Evolutionary conservation across 768 basidiomycete species (phyloP), one percentile per base, ranked within the genome.

Genomic region (Kwoniella botswanensis): DNA sequence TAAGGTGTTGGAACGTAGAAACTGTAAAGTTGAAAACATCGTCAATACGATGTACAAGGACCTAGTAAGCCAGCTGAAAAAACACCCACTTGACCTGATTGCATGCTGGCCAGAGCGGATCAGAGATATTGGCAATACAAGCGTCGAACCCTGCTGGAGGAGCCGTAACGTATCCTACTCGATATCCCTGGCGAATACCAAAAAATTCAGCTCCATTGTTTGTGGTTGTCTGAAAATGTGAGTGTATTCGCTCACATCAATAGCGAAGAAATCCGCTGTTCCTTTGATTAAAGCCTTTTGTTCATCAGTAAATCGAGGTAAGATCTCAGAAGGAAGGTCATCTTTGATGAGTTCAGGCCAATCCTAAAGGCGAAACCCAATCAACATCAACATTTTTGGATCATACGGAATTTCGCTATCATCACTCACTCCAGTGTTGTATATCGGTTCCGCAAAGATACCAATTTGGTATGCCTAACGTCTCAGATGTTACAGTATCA

Each of bases 81-180:
- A 7, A 86, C 72, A 84, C 86, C 67, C 85, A 63, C 42, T 85
- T 83, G 12, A 79, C 74, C 12, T 78, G 82, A 65, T 87, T 84
- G 68, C 88, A 88, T 50, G 83, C 85, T 2, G 87, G 88, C 88
- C 88, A 88, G n/a, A 86, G 73, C 4, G 87, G 86, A 75, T 88
- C 84, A 0, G 85, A 83, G 24, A 79, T 79, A 66, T 88, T 86
- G 5, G 80, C 73, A 9, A 86, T 74, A 74, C 88, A 88, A 15
- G 86, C 83, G 18, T 82, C 85, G 12, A 88, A 76, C 12, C 88
- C 87, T 54, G 85, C 85, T 0, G 78, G 74, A 13, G 87, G 87
- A 11, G 86, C 87, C 58, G 87, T 59, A 2, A 73, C 61, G 41
- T 63, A 68, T 35, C 58, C 65, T 4, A 66, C 74, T 26, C 71